Conservation (phyloP, 768 basidiomycete genomes). For the Agaricus blazei region DNA sequence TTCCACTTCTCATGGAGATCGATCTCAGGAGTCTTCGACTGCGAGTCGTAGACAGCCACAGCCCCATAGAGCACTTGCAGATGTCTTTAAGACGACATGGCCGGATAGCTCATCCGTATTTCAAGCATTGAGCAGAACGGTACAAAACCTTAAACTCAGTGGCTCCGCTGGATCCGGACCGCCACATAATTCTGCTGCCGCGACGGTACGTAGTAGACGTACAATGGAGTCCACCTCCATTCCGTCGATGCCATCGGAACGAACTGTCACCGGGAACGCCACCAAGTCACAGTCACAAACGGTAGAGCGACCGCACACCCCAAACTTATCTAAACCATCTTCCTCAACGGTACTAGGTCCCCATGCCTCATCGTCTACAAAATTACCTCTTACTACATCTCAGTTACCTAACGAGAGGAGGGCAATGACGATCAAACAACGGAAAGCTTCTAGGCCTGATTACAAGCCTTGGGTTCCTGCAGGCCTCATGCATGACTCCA, state of each 20-base stretch:
- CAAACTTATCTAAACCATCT: neutral
- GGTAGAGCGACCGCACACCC: neutral
- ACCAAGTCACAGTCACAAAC: neutral
- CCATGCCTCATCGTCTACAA: neutral
- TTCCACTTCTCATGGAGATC: conserved; percentile 54
- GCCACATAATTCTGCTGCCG: conserved; percentile 8
- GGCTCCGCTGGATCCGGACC: conserved; percentile 9
- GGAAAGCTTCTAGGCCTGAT: neutral
- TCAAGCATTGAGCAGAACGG: conserved; percentile 46
- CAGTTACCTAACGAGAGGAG: conserved; percentile 14
- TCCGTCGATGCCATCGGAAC: neutral
- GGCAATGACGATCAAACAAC: neutral
- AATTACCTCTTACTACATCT: conserved; percentile 14
- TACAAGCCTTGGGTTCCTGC: conserved; percentile 22
- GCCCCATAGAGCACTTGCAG: neutral
- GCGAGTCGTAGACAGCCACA: conserved; percentile 14
- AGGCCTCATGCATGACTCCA: conserved; percentile 19
- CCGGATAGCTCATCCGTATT: conserved; percentile 44
- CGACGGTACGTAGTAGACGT: conserved; percentile 11
- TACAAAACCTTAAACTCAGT: conserved; percentile 40
- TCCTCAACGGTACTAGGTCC: neutral
- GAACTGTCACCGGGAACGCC: neutral
- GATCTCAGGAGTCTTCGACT: neutral
- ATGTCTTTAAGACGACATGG: conserved; percentile 22
- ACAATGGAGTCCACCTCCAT: neutral